A percentile compares a stretch with the other conserved stretches of the same genome.
Evolutionary conservation across 352 stramenopile species (phyloP).

Genomic region (Phytophthora podocarpi): DNA sequence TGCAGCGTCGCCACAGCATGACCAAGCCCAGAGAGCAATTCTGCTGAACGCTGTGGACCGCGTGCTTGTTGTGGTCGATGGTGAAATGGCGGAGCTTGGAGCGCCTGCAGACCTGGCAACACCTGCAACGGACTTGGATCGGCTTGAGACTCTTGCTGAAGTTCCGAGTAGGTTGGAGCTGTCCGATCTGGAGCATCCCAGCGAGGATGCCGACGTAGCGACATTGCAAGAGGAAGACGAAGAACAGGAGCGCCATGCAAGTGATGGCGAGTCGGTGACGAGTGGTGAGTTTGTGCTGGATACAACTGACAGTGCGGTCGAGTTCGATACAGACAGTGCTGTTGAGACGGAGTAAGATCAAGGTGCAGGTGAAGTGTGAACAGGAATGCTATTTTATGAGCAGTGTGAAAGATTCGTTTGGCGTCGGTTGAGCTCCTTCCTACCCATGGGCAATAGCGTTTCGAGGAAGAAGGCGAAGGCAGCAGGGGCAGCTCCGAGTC

Average conservation of each 20-base stretch:
- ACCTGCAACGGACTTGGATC: slow-evolving; percentile 28
- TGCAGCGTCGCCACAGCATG: slow-evolving; percentile 25
- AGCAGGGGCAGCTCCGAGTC: background rate
- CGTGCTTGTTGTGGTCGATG: slow-evolving; percentile 96
- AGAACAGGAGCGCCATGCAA: slow-evolving; percentile 8
- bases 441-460: slow-evolving; percentile 34
- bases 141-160: slow-evolving; percentile 41
- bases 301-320: slow-evolving; percentile 18
- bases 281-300: slow-evolving; percentile 20
- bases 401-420: too few species aligned
- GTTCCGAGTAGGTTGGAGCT: slow-evolving; percentile 25
- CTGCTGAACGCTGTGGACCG: slow-evolving; percentile 95
- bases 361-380: slow-evolving; percentile 11
- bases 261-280: slow-evolving; percentile 14
- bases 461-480: slow-evolving; percentile 18
- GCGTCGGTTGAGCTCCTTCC: too few species aligned
- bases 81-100: slow-evolving; percentile 88
- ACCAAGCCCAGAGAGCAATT: slow-evolving; percentile 25
- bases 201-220: slow-evolving; percentile 13
- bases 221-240: slow-evolving; percentile 25
- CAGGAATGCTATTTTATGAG: slow-evolving; percentile 24
- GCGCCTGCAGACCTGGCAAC: slow-evolving; percentile 66
- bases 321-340: slow-evolving; percentile 20
- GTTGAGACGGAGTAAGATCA: slow-evolving; percentile 20
- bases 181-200: slow-evolving; percentile 19